Evolutionary conservation across 345 rosid genomes (phyloP).

Genomic region (Gossypium arboreum): DNA sequence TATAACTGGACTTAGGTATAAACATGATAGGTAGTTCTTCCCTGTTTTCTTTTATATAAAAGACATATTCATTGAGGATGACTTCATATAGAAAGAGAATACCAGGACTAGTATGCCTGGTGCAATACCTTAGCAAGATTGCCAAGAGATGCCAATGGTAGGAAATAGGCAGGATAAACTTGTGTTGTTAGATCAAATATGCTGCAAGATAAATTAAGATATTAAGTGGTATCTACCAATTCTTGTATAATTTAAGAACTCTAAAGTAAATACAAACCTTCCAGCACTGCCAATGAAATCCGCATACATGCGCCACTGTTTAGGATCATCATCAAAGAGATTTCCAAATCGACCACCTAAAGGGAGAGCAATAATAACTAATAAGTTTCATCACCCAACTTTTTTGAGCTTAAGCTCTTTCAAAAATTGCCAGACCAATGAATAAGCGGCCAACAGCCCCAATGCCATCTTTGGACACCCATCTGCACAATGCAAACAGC

Average conservation of each 20-base stretch:
- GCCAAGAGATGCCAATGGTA: conserved; percentile 86
- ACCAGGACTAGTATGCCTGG: neutral
- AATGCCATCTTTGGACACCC: conserved; percentile 98
- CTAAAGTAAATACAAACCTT: conserved; percentile 42
- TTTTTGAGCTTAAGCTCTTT: conserved; percentile 12
- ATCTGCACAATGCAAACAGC: conserved; percentile 47
- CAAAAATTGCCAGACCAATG: conserved; percentile 56
- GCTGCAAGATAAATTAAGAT: conserved; percentile 42
- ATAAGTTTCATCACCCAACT: conserved; percentile 10
- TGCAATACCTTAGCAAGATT: conserved; percentile 81
- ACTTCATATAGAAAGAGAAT: neutral
- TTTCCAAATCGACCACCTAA: conserved; percentile 90
- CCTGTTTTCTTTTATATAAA: neutral
- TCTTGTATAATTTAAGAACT: conserved; percentile 15
- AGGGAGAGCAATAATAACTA: conserved; percentile 24
- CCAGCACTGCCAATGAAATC: conserved; percentile 98
- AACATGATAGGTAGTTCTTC: neutral
- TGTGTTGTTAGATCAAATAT: conserved; percentile 90
- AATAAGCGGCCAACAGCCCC: conserved; percentile 93
- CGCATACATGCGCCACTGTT: conserved; percentile 99
- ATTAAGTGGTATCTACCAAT: conserved; percentile 6
- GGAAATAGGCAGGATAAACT: conserved; percentile 85
- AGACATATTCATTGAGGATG: neutral
- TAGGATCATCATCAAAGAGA: conserved; percentile 95
- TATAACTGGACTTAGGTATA: neutral